Evolutionary conservation across 768 basidiomycete genomes (phyloP).

Genomic region (Paxillus ammoniavirescens): DNA sequence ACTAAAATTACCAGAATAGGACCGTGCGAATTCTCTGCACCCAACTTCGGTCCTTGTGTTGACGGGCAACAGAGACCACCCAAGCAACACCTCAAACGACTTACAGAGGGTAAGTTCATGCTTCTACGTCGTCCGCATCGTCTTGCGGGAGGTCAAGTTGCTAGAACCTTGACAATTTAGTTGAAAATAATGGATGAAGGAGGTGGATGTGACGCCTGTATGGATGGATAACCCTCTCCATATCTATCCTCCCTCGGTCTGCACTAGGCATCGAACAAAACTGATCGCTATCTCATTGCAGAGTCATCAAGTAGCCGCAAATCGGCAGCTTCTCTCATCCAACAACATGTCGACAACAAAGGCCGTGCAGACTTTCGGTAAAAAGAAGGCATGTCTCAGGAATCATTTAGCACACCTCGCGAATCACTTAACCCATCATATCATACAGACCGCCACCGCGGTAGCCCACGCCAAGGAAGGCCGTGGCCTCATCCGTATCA

Average conservation of each 20-base stretch:
- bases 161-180: not conserved
- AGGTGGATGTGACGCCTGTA: slow-evolving; percentile 39
- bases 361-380: slow-evolving; percentile 99
- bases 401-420: not conserved
- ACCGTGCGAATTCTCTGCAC: slow-evolving; percentile 23
- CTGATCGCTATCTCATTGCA: slow-evolving; percentile 20
- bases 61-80: slow-evolving; percentile 6
- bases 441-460: slow-evolving; percentile 86
- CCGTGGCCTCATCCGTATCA: slow-evolving; percentile 93
- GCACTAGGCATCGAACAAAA: not conserved
- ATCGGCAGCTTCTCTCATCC: slow-evolving; percentile 20
- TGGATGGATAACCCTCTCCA: slow-evolving; percentile 36
- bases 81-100: slow-evolving; percentile 30
- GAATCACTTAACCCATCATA: slow-evolving; percentile 1
- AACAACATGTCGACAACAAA: slow-evolving; percentile 70
- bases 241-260: not conserved
- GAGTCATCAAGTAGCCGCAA: slow-evolving; percentile 13
- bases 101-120: slow-evolving; percentile 39
- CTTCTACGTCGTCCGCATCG: not conserved
- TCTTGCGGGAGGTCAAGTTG: not conserved
- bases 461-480: slow-evolving; percentile 97
- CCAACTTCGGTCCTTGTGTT: not conserved
- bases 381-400: slow-evolving; percentile 83
- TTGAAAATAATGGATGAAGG: slow-evolving; percentile 24
- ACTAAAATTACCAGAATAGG: slow-evolving; percentile 18